Base-by-base conservation (phyloP, 345 rosid species). In the Ailanthus altissimus region DNA sequence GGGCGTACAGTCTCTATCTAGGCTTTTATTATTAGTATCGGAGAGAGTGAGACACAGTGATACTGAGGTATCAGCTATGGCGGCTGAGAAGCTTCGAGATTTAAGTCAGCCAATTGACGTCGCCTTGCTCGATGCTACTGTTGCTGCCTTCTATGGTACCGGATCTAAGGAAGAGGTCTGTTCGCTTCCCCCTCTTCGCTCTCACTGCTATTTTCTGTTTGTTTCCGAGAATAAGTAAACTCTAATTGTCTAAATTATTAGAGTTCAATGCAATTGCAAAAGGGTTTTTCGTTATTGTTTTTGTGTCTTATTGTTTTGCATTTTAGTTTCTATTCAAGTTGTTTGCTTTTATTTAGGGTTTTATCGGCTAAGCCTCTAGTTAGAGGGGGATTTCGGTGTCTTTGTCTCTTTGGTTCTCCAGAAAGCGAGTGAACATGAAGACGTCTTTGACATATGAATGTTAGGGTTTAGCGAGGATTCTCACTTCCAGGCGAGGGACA, bases 101-200 rank as follows among this genome's bases (percentile, higher is more conserved):
- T 91, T 97, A 88, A 94, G 95, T 80, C 91, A 89, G 83, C 94
- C 97, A 75, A 92, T 97, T 80, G 98, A 97, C 85, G 99, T 94
- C 72, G 81, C 80, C 75, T 77, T 94, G 76, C 98, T 94, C 77
- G 97, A 97, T 77, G 97, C 97, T 46, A 97, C 99, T 67, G 98
- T 97, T 73, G 93, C 97, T 57, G 99, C 99, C 76, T 97, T 97
- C 88, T 97, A 94, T n/a, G 99, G 98, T 83, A 97, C 99, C 77
- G 98, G 99, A 97, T 97, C 99, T 84, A 97, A 97, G 66, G 97
- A 94, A 60, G 99, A 97, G 98, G 99, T 97, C 36, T 16, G 81
- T 45, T 10, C 46, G 36, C 1, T 43, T 70, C 58, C 40, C 62
- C 50, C 57, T 23, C 15, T 67, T 42, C 18, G 15, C 40, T 10